Conservation (phyloP, 2,329 filamentous ascomycete genomes). For the Esteya vermicola region DNA sequence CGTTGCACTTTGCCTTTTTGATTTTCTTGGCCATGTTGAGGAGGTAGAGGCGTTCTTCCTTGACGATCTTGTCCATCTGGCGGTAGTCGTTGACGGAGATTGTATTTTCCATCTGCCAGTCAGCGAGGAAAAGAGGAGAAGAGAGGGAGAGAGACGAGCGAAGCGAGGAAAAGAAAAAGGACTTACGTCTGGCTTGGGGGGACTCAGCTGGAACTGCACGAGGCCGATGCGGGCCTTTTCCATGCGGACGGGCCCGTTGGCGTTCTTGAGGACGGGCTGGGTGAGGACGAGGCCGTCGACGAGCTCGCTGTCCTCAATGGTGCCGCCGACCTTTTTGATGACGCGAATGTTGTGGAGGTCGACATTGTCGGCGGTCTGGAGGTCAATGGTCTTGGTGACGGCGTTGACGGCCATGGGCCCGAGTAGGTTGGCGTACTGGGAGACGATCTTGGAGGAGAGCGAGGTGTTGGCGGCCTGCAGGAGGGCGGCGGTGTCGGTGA, state of each 20-base stretch:
- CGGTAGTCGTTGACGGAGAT: constrained; percentile 99
- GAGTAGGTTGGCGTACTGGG: constrained; percentile 86
- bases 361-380: constrained; percentile 91
- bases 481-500: constrained; percentile 76
- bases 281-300: constrained; percentile 87
- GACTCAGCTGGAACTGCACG: constrained; percentile 97
- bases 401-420: constrained; percentile 98
- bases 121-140: not conserved
- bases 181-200: constrained; percentile 82
- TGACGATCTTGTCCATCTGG: constrained; percentile 99
- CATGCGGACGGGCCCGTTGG: constrained; percentile 78
- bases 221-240: constrained; percentile 95
- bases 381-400: constrained; percentile 88
- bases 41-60: constrained; percentile 95
- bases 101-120: constrained; percentile 84
- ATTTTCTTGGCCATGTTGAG: constrained; percentile 99
- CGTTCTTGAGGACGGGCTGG: constrained; percentile 86
- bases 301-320: constrained; percentile 96
- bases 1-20: constrained; percentile 99
- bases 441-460: constrained; percentile 95
- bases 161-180: not conserved
- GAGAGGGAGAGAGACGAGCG: not conserved
- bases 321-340: constrained; percentile 93
- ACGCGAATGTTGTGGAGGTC: constrained; percentile 94
- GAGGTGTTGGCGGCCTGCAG: constrained; percentile 95